Percentiles rank a stretch among this genome's conserved stretches.
These are phyloP conservation scores for Neopestalotiopsis rosae DNA, from an alignment of 2,329 filamentous ascomycete genomes.

Conservation along the genomic window DNA sequence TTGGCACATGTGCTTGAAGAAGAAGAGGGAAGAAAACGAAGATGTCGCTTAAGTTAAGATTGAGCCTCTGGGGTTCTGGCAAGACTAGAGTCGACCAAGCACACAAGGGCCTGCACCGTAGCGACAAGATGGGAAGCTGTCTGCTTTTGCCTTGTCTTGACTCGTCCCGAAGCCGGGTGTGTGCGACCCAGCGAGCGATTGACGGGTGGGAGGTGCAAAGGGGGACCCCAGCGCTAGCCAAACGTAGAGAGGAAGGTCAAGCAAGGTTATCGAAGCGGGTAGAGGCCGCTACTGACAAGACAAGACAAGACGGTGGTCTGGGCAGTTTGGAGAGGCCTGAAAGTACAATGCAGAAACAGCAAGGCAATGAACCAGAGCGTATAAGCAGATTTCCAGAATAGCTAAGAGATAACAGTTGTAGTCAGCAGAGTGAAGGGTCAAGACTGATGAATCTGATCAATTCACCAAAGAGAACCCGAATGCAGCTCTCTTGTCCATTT, in stretches of 20 bases:
- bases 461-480: background rate
- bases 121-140: slow-evolving; percentile 14
- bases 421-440: background rate
- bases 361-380: background rate
- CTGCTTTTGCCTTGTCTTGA: background rate
- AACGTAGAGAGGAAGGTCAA: background rate
- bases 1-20: background rate
- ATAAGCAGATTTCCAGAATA: background rate
- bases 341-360: background rate
- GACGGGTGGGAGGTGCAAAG: slow-evolving; percentile 9
- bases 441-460: background rate
- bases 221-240: background rate
- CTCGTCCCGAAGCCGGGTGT: background rate
- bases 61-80: background rate
- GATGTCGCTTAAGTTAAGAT: background rate
- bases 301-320: background rate
- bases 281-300: background rate
- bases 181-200: background rate
- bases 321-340: background rate
- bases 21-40: too few relatives aligned
- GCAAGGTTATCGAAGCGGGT: background rate
- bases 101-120: background rate
- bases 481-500: background rate
- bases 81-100: background rate
- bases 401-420: background rate